Evolutionary conservation across 176 grass and related monocot genomes (phyloP).

Genomic region (Musa troglodytarum): DNA sequence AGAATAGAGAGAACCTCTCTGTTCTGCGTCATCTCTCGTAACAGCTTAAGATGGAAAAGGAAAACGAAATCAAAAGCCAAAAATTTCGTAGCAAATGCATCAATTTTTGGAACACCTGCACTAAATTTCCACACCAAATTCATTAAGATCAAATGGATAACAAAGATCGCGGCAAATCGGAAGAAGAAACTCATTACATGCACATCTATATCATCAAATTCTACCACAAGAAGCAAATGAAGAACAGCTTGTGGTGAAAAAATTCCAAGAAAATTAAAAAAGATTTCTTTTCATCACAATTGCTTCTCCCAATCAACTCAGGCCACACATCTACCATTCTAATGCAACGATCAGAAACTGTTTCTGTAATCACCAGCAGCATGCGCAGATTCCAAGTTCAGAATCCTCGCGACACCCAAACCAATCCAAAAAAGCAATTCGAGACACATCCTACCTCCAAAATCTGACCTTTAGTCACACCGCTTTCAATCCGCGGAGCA

Average conservation of each 20-base stretch:
- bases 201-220: not conserved
- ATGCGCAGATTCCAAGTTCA: not conserved
- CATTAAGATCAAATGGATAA: not conserved
- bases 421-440: not conserved
- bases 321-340: not conserved
- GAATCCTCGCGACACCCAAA: not conserved
- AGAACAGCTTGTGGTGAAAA: not conserved
- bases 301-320: not conserved
- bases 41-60: not conserved
- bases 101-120: not conserved
- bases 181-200: too few species aligned
- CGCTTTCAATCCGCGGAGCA: not conserved
- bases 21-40: not conserved
- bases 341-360: not conserved
- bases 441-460: not conserved
- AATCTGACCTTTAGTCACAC: not conserved
- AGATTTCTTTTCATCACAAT: not conserved
- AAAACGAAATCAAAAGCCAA: not conserved
- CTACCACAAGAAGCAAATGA: not conserved
- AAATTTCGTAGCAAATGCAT: not conserved
- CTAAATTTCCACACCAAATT: not conserved
- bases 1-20: not conserved
- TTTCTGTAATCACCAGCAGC: not conserved
- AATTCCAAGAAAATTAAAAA: not conserved
- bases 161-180: too few species aligned